These are phyloP conservation scores for Fusarium guadeloupense DNA, from an alignment of 2,329 filamentous ascomycete species.

Conservation along the genomic window DNA sequence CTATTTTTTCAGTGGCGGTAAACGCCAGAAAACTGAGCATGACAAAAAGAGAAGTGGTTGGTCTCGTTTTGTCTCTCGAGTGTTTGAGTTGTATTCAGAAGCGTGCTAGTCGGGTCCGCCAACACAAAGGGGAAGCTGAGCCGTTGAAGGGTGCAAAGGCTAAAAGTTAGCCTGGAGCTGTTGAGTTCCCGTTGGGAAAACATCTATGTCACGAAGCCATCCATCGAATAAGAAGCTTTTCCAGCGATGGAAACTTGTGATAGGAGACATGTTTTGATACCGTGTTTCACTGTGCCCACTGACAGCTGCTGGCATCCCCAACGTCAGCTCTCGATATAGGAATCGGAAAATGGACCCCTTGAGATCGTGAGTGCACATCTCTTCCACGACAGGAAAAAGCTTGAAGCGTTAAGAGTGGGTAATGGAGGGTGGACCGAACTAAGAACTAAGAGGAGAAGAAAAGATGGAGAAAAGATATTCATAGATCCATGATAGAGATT, in stretches of 20 bases:
- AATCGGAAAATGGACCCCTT: conserved; percentile 20
- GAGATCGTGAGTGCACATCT: conserved; percentile 36
- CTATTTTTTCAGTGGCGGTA: conserved; percentile 23
- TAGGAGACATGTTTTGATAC: conserved; percentile 10
- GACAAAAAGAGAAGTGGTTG: conserved; percentile 17
- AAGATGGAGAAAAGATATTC: conserved; percentile 28
- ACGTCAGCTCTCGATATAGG: conserved; percentile 23
- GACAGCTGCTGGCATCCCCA: conserved; percentile 3
- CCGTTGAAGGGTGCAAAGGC: conserved; percentile 21
- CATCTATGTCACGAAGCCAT: background rate
- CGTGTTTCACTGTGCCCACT: conserved; percentile 9
- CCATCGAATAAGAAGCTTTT: conserved; percentile 10
- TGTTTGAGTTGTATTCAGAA: conserved; percentile 22
- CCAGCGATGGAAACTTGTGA: background rate
- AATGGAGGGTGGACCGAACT: conserved; percentile 7
- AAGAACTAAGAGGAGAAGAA: background rate
- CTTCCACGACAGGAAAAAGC: conserved; percentile 31
- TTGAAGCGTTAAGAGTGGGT: conserved; percentile 25
- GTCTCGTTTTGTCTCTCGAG: conserved; percentile 25
- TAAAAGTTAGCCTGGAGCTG: conserved; percentile 12
- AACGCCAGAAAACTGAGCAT: conserved; percentile 27
- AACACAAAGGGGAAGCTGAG: conserved; percentile 17
- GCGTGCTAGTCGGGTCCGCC: conserved; percentile 10
- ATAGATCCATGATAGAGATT: background rate
- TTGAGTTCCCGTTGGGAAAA: background rate